Evolutionary conservation across 371 early-diverging fungal species (phyloP).

Genomic region (Mucor circinelloides): DNA sequence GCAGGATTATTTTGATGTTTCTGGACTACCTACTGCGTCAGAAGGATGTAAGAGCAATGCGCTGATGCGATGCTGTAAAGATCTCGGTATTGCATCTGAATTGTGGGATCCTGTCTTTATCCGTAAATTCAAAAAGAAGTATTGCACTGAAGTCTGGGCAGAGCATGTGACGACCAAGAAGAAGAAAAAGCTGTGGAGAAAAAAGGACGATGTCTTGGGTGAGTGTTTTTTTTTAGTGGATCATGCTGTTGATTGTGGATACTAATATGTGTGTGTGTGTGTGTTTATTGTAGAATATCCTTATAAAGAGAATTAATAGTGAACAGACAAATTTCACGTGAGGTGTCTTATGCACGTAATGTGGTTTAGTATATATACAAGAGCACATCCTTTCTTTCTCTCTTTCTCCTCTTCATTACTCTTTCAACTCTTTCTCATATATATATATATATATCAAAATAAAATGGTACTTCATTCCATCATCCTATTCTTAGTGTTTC

Average conservation of each 20-base stretch:
- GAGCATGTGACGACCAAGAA: conserved; percentile 72
- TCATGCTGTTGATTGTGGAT: neutral
- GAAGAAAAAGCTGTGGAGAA: conserved; percentile 85
- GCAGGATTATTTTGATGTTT: conserved; percentile 83
- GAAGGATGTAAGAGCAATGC: conserved; percentile 96
- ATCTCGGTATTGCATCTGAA: conserved; percentile 92
- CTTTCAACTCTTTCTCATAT: neutral
- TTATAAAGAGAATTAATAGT: conserved; percentile 39
- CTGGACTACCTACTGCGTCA: conserved; percentile 81
- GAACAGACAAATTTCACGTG: neutral
- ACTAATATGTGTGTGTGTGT: neutral
- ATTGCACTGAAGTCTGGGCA: conserved; percentile 79
- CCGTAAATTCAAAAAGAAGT: conserved; percentile 77
- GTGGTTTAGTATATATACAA: neutral
- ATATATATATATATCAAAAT: neutral
- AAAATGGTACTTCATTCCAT: conserved; percentile 20
- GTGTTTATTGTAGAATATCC: conserved; percentile 35
- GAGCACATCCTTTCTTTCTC: neutral
- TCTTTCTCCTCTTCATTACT: neutral
- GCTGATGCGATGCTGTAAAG: conserved; percentile 96
- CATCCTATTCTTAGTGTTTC: conserved; percentile 16
- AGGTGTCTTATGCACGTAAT: neutral
- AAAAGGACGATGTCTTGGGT: conserved; percentile 73
- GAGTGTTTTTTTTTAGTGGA: neutral
- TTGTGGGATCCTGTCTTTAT: conserved; percentile 95